Evolutionary conservation across 164 flowering plant genomes (phyloP).

Genomic region (Euptelea pleiosperma): DNA sequence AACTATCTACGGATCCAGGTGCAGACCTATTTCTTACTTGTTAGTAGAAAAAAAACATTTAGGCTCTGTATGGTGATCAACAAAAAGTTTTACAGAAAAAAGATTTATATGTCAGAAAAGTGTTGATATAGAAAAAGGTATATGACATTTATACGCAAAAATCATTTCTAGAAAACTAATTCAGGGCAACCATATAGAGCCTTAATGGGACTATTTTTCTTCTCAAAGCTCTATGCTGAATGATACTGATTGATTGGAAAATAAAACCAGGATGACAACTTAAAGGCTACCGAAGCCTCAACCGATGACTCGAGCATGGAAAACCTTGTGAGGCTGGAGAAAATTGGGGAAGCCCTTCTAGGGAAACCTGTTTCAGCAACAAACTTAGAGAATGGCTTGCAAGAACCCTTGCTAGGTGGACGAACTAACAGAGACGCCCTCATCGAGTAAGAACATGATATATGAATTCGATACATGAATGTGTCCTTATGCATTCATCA

Average conservation of each 20-base stretch:
- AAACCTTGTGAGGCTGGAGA: conserved; percentile 1
- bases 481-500: too few relatives aligned
- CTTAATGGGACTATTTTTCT: too few relatives aligned
- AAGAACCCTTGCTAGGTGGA: neutral
- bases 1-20: conserved; percentile 20
- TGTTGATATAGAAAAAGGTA: too few relatives aligned
- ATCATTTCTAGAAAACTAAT: too few relatives aligned
- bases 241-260: neutral
- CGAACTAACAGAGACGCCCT: neutral
- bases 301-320: neutral
- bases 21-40: too few relatives aligned
- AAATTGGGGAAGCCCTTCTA: conserved; percentile 2
- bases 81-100: too few relatives aligned
- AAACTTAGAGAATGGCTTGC: conserved; percentile 6
- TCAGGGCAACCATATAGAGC: too few relatives aligned
- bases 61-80: too few relatives aligned
- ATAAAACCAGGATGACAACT: conserved; percentile 3
- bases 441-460: neutral
- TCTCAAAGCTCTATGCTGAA: too few relatives aligned
- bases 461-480: neutral
- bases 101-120: too few relatives aligned
- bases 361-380: conserved; percentile 4
- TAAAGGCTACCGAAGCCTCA: neutral
- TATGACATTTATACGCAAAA: too few relatives aligned
- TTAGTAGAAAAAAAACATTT: too few relatives aligned